These are phyloP conservation scores for Saccharomycopsis sp. DNA, from an alignment of 805 yeast species.

Conservation along the genomic window DNA sequence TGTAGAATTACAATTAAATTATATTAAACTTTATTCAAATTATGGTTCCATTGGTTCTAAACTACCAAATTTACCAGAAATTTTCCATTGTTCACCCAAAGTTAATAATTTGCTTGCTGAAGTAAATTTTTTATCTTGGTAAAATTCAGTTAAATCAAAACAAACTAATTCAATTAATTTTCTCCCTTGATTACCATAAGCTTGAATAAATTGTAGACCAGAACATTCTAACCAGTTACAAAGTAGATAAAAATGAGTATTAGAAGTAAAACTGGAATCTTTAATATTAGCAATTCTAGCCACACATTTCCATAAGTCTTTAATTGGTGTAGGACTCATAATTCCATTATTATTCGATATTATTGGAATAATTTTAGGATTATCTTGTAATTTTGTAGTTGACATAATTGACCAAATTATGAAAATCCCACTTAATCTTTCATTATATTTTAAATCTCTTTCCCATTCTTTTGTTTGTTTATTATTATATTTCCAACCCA, in stretches of 20 bases:
- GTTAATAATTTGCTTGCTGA: constrained; percentile 72
- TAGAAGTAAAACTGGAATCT: constrained; percentile 37
- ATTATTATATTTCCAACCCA: constrained; percentile 74
- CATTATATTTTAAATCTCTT: constrained; percentile 63
- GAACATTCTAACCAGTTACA: constrained; percentile 92
- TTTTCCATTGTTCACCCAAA: constrained; percentile 70
- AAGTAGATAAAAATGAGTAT: constrained; percentile 60
- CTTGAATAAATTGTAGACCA: constrained; percentile 41
- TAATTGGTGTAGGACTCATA: constrained; percentile 40
- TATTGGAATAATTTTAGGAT: constrained; percentile 1
- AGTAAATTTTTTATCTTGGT: constrained; percentile 44
- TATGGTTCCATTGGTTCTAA: constrained; percentile 10
- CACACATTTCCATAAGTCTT: constrained; percentile 58
- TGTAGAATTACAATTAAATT: no score
- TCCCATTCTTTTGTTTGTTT: constrained; percentile 29
- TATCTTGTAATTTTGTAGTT: constrained; percentile 2
- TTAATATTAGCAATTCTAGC: constrained; percentile 60
- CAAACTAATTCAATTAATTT: constrained; percentile 46
- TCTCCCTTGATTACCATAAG: constrained; percentile 59
- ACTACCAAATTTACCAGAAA: constrained; percentile 31
- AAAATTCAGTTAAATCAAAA: constrained; percentile 41
- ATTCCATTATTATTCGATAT: constrained; percentile 19
- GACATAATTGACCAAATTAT: constrained; percentile 65
- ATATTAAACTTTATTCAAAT: neutral
- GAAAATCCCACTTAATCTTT: constrained; percentile 77